Evolutionary conservation across 108 stramenopile species (phyloP).

Genomic region (Chaetoceros muelleri): DNA sequence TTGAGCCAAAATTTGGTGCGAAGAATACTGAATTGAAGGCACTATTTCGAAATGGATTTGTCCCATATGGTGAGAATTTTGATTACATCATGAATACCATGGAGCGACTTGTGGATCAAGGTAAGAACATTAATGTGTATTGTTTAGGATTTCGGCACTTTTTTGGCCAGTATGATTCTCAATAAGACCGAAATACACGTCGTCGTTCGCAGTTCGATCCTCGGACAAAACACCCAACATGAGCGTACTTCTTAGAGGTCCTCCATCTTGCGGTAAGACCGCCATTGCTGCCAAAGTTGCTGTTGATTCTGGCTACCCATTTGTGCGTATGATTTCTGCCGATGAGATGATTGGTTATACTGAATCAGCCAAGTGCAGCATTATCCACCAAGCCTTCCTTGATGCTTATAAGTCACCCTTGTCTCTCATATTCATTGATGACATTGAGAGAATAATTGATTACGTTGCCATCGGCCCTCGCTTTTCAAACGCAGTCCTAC

Average conservation of each 20-base stretch:
- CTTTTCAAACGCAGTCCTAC: conserved; percentile 94
- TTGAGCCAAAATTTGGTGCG: conserved; percentile 93
- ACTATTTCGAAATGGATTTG: conserved; percentile 90
- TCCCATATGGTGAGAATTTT: conserved; percentile 88
- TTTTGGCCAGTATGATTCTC: too few relatives aligned
- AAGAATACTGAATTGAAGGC: conserved; percentile 85
- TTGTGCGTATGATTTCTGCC: conserved; percentile 92
- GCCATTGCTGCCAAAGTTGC: conserved; percentile 94
- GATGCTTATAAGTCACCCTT: conserved; percentile 97
- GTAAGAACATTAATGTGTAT: conserved; percentile 6
- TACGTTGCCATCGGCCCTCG: conserved; percentile 95
- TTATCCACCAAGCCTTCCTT: conserved; percentile 90
- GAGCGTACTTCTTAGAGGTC: conserved; percentile 86
- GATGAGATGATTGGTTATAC: conserved; percentile 95
- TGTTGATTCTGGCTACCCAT: conserved; percentile 88
- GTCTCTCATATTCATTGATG: conserved; percentile 95
- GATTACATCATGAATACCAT: conserved; percentile 70
- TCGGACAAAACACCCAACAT: conserved; percentile 89
- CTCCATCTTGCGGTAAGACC: conserved; percentile 86
- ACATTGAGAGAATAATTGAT: conserved; percentile 98
- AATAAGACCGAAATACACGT: too few relatives aligned
- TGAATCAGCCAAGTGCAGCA: conserved; percentile 75
- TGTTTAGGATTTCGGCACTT: too few relatives aligned
- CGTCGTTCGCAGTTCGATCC: conserved; percentile 48
- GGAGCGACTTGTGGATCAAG: conserved; percentile 84